phyloP scores from a whole-genome alignment of 2,329 filamentous ascomycete species.

The Madurella mycetomatis region DNA sequence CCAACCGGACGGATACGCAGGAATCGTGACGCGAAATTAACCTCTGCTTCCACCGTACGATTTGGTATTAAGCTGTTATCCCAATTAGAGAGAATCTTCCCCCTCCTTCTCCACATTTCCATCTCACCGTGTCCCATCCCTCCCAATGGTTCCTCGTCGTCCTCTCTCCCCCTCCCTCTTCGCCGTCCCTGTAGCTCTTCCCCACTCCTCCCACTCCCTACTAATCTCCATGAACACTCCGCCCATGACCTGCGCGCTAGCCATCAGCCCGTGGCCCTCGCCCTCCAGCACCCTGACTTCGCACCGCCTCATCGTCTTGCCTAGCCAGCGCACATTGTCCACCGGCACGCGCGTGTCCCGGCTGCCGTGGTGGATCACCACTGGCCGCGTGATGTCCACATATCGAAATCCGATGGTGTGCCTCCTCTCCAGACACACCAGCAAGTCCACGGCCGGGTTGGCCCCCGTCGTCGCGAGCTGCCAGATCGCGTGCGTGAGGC shows the following conservation, averaged over 20 bases:
- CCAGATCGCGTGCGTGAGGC: conserved; percentile 92
- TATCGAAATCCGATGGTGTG: conserved; percentile 95
- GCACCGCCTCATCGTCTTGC: conserved; percentile 87
- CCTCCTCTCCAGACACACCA: conserved; percentile 86
- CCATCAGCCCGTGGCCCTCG: conserved; percentile 95
- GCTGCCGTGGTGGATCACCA: conserved; percentile 91
- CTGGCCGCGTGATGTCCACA: conserved; percentile 85
- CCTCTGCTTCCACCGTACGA: no score
- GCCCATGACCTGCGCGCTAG: conserved; percentile 87
- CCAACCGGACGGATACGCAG: no score
- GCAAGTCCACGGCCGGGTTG: conserved; percentile 87
- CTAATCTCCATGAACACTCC: conserved; percentile 92
- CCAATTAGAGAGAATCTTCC: no score
- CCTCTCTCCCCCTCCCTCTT: conserved; percentile 25
- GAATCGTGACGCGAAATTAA: no score
- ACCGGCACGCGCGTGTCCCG: conserved; percentile 88
- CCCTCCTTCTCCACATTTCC: no score
- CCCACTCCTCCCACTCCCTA: conserved; percentile 89
- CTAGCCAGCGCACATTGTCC: conserved; percentile 92
- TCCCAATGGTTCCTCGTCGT: conserved; percentile 27
- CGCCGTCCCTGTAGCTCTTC: conserved; percentile 48
- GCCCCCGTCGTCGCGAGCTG: conserved; percentile 83
- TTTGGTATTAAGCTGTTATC: no score
- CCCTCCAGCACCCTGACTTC: conserved; percentile 87
- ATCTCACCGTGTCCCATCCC: conserved; percentile 18